Evolutionary conservation across 345 rosid genomes (phyloP).

Genomic region (Erodium maritimum): DNA sequence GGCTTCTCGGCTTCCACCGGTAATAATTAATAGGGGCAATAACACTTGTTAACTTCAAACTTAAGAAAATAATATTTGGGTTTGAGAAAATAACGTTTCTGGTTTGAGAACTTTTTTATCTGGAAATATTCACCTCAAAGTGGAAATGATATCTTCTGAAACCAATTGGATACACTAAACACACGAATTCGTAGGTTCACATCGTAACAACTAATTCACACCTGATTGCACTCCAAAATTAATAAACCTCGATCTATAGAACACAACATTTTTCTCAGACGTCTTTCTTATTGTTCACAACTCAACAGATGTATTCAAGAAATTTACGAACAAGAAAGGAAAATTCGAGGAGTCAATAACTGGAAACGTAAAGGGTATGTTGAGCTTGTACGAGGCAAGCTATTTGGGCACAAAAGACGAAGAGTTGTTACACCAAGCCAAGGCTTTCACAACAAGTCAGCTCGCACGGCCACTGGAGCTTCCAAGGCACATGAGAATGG

Average conservation of each 20-base stretch:
- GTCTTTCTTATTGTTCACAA: not conserved
- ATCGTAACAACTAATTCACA: too few species aligned
- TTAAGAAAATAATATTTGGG: not conserved
- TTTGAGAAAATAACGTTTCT: not conserved
- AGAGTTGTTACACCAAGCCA: constrained; percentile 8
- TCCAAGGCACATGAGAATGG: constrained; percentile 20
- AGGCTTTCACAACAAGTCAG: constrained; percentile 8
- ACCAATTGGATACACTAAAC: too few species aligned
- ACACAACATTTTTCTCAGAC: not conserved
- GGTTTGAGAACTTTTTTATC: too few species aligned
- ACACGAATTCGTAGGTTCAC: too few species aligned
- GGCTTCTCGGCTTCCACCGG: constrained; percentile 8
- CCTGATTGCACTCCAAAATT: too few species aligned
- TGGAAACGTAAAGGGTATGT: constrained; percentile 7
- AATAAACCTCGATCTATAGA: too few species aligned
- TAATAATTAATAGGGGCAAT: not conserved
- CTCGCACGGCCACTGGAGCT: constrained; percentile 7
- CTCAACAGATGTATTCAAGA: constrained; percentile 9
- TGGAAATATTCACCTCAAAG: too few species aligned
- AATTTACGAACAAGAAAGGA: constrained; percentile 12
- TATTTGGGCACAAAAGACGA: constrained; percentile 11
- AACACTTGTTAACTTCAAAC: too few species aligned
- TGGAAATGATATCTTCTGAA: too few species aligned
- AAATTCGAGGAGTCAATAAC: constrained; percentile 7
- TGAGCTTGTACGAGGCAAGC: constrained; percentile 19